These are phyloP conservation scores for Termitomyces titanicus DNA, from an alignment of 768 basidiomycete genomes.

Conservation along the genomic window DNA sequence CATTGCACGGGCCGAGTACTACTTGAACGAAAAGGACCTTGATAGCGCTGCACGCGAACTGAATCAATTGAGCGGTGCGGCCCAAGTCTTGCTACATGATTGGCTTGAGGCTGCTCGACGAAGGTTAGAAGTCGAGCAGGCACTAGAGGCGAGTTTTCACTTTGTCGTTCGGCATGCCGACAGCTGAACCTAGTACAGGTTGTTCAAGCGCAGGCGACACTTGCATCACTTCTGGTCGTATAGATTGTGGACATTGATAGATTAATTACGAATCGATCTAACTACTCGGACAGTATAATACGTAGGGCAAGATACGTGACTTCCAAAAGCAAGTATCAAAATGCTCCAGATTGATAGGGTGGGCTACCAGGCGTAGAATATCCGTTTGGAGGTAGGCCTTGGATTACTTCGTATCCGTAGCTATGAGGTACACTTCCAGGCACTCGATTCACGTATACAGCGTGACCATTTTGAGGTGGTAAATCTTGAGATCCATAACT, in stretches of 20 bases:
- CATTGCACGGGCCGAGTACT: constrained; percentile 83
- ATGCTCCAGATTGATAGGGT: background rate
- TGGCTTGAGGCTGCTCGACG: constrained; percentile 90
- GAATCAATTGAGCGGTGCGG: constrained; percentile 84
- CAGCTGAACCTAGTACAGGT: constrained; percentile 42
- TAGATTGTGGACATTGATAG: constrained; percentile 35
- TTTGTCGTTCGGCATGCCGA: background rate
- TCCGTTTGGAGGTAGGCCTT: background rate
- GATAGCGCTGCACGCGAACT: constrained; percentile 87
- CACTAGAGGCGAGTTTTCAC: constrained; percentile 62
- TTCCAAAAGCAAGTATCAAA: background rate
- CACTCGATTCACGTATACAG: background rate
- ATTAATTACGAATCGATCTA: constrained; percentile 3
- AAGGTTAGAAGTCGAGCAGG: constrained; percentile 89
- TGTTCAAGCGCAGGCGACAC: constrained; percentile 79
- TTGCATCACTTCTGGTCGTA: constrained; percentile 74
- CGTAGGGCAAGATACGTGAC: too few species aligned
- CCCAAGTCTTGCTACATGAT: constrained; percentile 69
- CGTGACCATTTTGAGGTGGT: background rate
- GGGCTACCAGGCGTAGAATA: background rate
- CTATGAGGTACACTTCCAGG: background rate
- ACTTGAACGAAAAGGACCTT: constrained; percentile 89
- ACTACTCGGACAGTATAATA: background rate
- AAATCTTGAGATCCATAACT: background rate
- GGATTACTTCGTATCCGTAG: background rate